These are phyloP conservation scores for Chrysoporthe austroafricana DNA, from an alignment of 2,329 filamentous ascomycete genomes.

Conservation along the genomic window DNA sequence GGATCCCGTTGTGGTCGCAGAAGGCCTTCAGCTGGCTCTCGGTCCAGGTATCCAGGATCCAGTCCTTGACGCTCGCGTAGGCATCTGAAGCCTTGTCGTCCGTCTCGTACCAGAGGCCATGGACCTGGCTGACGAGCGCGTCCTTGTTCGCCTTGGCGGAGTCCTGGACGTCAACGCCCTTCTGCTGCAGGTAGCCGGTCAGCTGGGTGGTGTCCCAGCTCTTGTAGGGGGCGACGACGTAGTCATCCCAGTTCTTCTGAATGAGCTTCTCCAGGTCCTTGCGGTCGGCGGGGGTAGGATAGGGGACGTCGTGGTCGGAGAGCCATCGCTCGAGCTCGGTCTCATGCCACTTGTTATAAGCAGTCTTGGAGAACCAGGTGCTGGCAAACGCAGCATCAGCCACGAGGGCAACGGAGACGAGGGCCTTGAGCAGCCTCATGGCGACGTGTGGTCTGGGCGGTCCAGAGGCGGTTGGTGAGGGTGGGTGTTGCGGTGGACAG, in stretches of 20 bases:
- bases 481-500: neutral
- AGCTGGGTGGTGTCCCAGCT: constrained; percentile 76
- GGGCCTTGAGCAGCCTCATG: constrained; percentile 80
- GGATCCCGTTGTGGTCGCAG: constrained; percentile 84
- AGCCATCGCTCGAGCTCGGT: constrained; percentile 98
- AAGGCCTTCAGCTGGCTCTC: constrained; percentile 94
- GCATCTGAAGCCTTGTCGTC: constrained; percentile 76
- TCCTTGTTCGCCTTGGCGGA: constrained; percentile 71
- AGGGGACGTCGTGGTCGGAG: constrained; percentile 86
- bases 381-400: constrained; percentile 72
- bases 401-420: constrained; percentile 74
- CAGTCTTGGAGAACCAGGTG: constrained; percentile 85
- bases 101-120: constrained; percentile 75
- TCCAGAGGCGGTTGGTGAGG: neutral
- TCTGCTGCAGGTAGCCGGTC: constrained; percentile 67
- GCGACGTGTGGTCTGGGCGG: constrained; percentile 21
- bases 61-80: constrained; percentile 76
- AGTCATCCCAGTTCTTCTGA: constrained; percentile 83
- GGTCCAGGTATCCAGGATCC: constrained; percentile 95
- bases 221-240: constrained; percentile 75
- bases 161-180: constrained; percentile 71
- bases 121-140: constrained; percentile 69
- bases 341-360: constrained; percentile 99
- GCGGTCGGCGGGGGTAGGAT: constrained; percentile 87
- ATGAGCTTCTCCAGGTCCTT: constrained; percentile 94